Percentiles rank a stretch among this genome's conserved stretches.
These are phyloP conservation scores for Candida chilensis DNA, from an alignment of 805 yeast species.

Conservation along the genomic window DNA sequence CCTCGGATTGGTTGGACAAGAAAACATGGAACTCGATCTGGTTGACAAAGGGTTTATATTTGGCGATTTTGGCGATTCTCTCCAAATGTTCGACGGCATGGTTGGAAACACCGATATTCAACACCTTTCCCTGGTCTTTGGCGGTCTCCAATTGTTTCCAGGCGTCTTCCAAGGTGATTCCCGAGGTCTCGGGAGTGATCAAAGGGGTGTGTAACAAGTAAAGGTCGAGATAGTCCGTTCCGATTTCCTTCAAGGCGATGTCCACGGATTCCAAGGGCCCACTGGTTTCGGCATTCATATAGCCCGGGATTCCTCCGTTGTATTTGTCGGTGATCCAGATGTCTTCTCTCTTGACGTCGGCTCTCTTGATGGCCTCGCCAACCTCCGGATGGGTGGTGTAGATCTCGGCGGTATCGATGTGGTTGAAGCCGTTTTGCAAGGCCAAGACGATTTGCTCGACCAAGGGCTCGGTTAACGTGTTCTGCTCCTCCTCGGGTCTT, in stretches of 20 bases:
- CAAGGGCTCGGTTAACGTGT: neutral
- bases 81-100: constrained; percentile 17
- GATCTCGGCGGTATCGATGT: constrained; percentile 50
- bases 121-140: constrained; percentile 19
- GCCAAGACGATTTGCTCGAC: constrained; percentile 20
- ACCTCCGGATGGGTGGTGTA: constrained; percentile 42
- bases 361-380: constrained; percentile 17
- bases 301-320: constrained; percentile 10
- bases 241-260: constrained; percentile 13
- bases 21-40: constrained; percentile 21
- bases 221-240: constrained; percentile 21
- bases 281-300: constrained; percentile 2
- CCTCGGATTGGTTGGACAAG: constrained; percentile 21
- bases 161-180: constrained; percentile 16
- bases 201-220: constrained; percentile 24
- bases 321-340: constrained; percentile 17
- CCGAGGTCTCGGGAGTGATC: constrained; percentile 16
- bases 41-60: constrained; percentile 14
- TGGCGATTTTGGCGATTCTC: constrained; percentile 13
- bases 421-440: constrained; percentile 27
- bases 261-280: constrained; percentile 18
- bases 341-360: constrained; percentile 16
- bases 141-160: constrained; percentile 21
- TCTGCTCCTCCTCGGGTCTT: constrained; percentile 1
- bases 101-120: constrained; percentile 25